Percentiles rank a stretch among this genome's conserved stretches.
These are phyloP conservation scores for Calocera cornea DNA, from an alignment of 768 basidiomycete genomes.

Conservation along the genomic window DNA sequence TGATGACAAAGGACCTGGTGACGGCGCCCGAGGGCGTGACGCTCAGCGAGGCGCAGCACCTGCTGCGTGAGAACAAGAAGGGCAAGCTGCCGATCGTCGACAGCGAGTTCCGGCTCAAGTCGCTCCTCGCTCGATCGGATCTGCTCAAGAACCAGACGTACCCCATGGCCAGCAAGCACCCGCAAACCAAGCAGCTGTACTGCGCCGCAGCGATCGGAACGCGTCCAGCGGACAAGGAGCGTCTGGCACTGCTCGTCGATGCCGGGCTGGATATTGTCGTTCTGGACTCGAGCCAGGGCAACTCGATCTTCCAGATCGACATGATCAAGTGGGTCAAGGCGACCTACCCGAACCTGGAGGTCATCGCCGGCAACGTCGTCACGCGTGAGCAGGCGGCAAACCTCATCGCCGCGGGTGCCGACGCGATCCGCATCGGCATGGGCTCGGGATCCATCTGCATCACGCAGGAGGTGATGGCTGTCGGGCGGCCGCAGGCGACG, in stretches of 20 bases:
- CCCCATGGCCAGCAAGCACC: conserved; percentile 85
- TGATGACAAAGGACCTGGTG: conserved; percentile 85
- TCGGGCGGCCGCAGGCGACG: conserved; percentile 92
- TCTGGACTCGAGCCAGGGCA: conserved; percentile 93
- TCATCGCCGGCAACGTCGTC: conserved; percentile 96
- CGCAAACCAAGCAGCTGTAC: conserved; percentile 84
- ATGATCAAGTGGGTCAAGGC: conserved; percentile 90
- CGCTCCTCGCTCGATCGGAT: conserved; percentile 91
- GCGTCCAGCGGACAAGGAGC: conserved; percentile 71
- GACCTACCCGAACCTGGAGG: conserved; percentile 72
- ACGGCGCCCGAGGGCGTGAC: conserved; percentile 82
- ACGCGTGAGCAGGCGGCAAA: conserved; percentile 93
- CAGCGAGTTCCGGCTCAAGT: conserved; percentile 46
- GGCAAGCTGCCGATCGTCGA: conserved; percentile 89
- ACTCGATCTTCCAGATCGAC: conserved; percentile 84
- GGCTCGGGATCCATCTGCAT: conserved; percentile 98
- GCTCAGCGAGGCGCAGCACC: conserved; percentile 78
- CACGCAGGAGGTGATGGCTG: conserved; percentile 99
- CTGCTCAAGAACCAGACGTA: conserved; percentile 94
- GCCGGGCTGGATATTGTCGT: conserved; percentile 92
- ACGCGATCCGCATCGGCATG: conserved; percentile 94
- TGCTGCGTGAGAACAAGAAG: conserved; percentile 92
- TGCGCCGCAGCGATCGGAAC: conserved; percentile 94
- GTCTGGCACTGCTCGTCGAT: conserved; percentile 73
- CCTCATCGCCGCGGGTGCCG: conserved; percentile 87